Percentiles rank a stretch among this genome's conserved stretches.
These are phyloP conservation scores for Phytophthora hibernalis DNA, from an alignment of 352 stramenopile genomes.

Conservation along the genomic window DNA sequence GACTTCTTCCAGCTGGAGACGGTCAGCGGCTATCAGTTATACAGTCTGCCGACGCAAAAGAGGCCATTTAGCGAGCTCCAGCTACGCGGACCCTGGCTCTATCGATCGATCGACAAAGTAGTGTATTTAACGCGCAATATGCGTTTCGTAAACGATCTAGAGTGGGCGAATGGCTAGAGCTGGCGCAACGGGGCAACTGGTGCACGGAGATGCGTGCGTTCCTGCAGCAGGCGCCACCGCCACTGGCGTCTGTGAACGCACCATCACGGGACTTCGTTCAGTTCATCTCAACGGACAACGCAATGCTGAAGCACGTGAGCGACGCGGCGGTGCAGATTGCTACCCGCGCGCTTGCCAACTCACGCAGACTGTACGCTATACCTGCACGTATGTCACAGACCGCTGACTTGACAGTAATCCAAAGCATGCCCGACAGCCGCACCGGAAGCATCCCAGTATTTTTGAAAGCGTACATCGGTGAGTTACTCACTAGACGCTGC, in stretches of 20 bases:
- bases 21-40: constrained; percentile 14
- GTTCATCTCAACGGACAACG: constrained; percentile 15
- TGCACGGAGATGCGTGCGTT: background rate
- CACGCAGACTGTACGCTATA: background rate
- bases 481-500: background rate
- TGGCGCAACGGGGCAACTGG: constrained; percentile 19
- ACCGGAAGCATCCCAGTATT: background rate
- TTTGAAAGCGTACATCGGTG: background rate
- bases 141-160: constrained; percentile 24
- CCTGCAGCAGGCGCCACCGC: background rate
- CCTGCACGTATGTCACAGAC: background rate
- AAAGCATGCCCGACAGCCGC: background rate
- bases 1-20: constrained; percentile 23
- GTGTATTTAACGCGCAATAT: constrained; percentile 34
- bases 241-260: no score
- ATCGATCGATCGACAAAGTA: constrained; percentile 27
- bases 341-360: background rate
- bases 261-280: no score
- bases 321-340: background rate
- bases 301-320: constrained; percentile 3
- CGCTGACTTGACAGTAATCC: background rate
- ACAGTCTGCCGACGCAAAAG: background rate
- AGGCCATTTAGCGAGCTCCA: background rate
- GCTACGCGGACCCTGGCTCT: constrained; percentile 6
- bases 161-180: constrained; percentile 28